Base-by-base conservation (phyloP, 495 filamentous ascomycete species). In the Penicillium chermesinum region DNA sequence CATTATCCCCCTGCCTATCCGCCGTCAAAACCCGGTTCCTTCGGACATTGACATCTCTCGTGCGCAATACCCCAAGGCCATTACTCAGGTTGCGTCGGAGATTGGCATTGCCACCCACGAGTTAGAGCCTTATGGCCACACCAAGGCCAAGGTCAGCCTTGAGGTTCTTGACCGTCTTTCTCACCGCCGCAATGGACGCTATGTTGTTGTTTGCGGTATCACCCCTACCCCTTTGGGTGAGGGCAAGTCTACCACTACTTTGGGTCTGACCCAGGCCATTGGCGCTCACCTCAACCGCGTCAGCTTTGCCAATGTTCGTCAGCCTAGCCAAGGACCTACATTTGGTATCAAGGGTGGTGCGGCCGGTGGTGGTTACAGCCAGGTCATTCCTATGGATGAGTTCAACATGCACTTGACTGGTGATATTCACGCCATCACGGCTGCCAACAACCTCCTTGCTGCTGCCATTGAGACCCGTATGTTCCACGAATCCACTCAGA, bases 321-420 rank as follows among this genome's bases (percentile, higher is more conserved):
- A 98, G 70, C 93, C 93, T 21, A 94, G 88, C 59, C 93, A 96
- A 74, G 93, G 93, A 8, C 93, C 93, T 42, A 98, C 93, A 0
- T 98, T 98, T 61, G 93, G 93, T 59, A 96, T 98, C 76, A 98
- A 98, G 73, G 93, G 93, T 37, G 93, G 93, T 52, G 93, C 93
- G 43, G 93, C 93, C 47, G 93, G 93, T 59, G 93, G 93, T 54
- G 93, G 93, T 13, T 98, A 96, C 75, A 94, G 88, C 65, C 93
- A 98, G 67, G 93, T 97, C 59, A 97, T 98, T 55, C 93, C 93
- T 43, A 98, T 98, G 93, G 93, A 98, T 54, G 93, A 98, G 65
- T 98, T 98, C 76, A 98, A 98, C 64, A 75, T 98, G 52, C 93
- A 98, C 63, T 71, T 98, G 63, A 98, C 93, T 35, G 93, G 93